Conservation (phyloP, 805 yeast genomes). For the Candida jianshihensis region DNA sequence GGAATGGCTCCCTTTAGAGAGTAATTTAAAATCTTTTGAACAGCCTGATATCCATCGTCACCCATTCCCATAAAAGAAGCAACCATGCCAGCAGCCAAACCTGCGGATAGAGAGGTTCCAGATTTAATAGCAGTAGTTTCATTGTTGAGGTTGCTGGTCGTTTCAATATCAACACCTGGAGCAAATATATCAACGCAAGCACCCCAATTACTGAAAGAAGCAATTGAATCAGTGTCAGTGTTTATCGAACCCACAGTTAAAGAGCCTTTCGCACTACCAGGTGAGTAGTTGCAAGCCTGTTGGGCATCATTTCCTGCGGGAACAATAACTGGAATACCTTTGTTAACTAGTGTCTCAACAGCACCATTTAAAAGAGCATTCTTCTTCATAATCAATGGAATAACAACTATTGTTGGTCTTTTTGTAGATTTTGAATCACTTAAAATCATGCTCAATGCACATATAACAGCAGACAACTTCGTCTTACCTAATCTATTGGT, state of each 20-base stretch:
- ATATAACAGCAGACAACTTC: conserved; percentile 26
- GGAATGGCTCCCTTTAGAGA: conserved; percentile 46
- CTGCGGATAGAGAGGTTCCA: conserved; percentile 47
- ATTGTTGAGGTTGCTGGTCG: conserved; percentile 29
- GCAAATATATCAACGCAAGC: conserved; percentile 46
- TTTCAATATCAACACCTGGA: conserved; percentile 40
- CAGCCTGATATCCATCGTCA: conserved; percentile 27
- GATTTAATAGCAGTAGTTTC: conserved; percentile 25
- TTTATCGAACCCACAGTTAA: conserved; percentile 87
- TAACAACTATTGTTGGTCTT: conserved; percentile 32
- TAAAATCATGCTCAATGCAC: conserved; percentile 25
- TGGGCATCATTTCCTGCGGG: conserved; percentile 44
- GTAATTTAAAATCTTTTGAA: conserved; percentile 33
- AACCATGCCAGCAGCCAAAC: conserved; percentile 37
- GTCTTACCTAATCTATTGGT: conserved; percentile 32
- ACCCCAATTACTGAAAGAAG: conserved; percentile 37
- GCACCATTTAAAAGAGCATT: conserved; percentile 38
- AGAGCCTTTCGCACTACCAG: conserved; percentile 45
- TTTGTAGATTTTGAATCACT: conserved; percentile 23
- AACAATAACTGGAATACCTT: conserved; percentile 39
- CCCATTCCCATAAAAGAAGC: conserved; percentile 39
- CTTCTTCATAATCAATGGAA: conserved; percentile 32
- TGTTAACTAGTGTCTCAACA: conserved; percentile 31
- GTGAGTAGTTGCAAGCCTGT: conserved; percentile 40
- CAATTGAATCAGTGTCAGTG: conserved; percentile 55